Percentiles rank a stretch among this genome's conserved stretches.
Conservation (phyloP, 2,329 filamentous ascomycete species). For the Samsoniella hepiali region DNA sequence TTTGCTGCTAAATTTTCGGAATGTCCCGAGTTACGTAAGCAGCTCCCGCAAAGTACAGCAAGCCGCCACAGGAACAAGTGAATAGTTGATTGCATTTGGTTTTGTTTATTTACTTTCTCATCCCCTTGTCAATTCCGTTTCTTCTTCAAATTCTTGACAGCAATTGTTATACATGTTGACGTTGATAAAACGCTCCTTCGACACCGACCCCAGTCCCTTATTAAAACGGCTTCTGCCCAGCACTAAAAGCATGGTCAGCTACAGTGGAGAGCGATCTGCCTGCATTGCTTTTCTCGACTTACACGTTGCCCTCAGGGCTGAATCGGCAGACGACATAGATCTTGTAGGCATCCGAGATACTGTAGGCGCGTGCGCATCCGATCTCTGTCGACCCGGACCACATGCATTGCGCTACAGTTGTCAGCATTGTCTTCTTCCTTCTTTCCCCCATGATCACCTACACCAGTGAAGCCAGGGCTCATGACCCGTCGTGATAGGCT, state of each 20-base stretch:
- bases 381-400: slow-evolving; percentile 34
- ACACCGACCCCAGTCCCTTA: not conserved
- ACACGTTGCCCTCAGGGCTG: slow-evolving; percentile 35
- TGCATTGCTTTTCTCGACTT: slow-evolving; percentile 20
- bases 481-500: slow-evolving; percentile 31
- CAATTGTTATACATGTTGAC: slow-evolving; percentile 1
- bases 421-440: slow-evolving; percentile 15
- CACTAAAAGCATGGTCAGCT: slow-evolving; percentile 20
- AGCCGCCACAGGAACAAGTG: not conserved
- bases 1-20: slow-evolving; percentile 24
- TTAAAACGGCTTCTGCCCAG: slow-evolving; percentile 32
- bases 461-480: slow-evolving; percentile 38
- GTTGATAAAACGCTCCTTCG: not conserved
- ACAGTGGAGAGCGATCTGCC: not conserved
- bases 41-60: not conserved
- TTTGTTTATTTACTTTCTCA: not conserved
- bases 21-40: slow-evolving; percentile 28
- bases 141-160: not conserved
- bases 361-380: slow-evolving; percentile 33
- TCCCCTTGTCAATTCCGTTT: not conserved
- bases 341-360: slow-evolving; percentile 32
- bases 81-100: not conserved
- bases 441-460: slow-evolving; percentile 22
- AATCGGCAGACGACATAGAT: slow-evolving; percentile 36
- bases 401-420: slow-evolving; percentile 34